Base-by-base conservation (phyloP, 306 rosid genomes). In the Morella rubra region DNA sequence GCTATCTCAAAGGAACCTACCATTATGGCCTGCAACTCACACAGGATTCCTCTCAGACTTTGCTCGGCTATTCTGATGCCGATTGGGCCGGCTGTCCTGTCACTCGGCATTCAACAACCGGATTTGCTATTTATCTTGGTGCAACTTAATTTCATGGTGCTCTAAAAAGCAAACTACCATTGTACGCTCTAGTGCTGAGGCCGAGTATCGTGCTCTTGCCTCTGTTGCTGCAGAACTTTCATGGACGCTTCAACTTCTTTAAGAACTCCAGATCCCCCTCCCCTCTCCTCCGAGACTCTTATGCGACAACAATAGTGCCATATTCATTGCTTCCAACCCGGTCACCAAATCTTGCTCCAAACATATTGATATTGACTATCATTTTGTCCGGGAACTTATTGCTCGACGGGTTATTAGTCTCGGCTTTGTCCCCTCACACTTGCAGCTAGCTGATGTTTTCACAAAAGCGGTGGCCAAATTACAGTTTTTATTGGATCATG, bases 281-380 rank as follows among this genome's bases (percentile, higher is more conserved):
- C 45, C 45, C 45, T 64, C 69, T 64, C 47, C 69, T 32, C 65
- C 65, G 37, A 19, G 27, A n/a, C 11, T 59, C 12, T 59, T n/a
- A 19, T 59, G 65, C 9, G 65, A 64, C 40, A 64, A 64, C 45
- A 27, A 8, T n/a, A 64, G 69, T 64, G 44, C 69, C 32, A n/a
- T 59, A 8, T 59, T 19, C 18, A n/a, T 59, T 59, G 65, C 65
- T 9, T 59, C 65, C 27, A 59, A 59, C 65, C 65, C 40, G 65
- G 11, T 59, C 32, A 18, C 32, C 32, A n/a, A 59, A 9, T n/a
- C 65, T 59, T 1, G 65, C 9, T 18, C 65, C 65, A 59, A 59
- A 59, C 65, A 59, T 18, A 19, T 59, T n/a, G 65, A 59, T 10
- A 59, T 59, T n/a, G 65, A 59, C 18, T 59, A 59, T 59, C 65